Conservation (phyloP, 768 basidiomycete genomes). For the Russula sp. region DNA sequence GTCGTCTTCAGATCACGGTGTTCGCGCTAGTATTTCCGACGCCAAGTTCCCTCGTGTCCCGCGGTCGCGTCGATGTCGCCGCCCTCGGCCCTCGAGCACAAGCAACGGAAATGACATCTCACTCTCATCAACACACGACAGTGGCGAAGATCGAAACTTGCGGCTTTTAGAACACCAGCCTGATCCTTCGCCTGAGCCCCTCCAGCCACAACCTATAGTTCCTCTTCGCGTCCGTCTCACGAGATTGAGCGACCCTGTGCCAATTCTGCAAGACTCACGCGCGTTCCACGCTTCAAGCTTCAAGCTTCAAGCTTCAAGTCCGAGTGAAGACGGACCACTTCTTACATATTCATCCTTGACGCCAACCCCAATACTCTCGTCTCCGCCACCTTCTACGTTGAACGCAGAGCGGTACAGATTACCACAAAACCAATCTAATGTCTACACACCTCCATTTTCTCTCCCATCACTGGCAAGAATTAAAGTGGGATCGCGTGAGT, state of each 20-base stretch:
- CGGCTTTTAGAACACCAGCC: slow-evolving; percentile 15
- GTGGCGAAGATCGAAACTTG: slow-evolving; percentile 17
- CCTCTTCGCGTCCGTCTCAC: slow-evolving; percentile 6
- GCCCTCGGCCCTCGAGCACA: slow-evolving; percentile 20
- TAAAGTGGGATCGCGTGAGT: slow-evolving; percentile 94
- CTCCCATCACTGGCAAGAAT: slow-evolving; percentile 88
- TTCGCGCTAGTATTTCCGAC: slow-evolving; percentile 17
- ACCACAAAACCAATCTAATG: slow-evolving; percentile 30
- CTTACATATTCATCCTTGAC: slow-evolving; percentile 71
- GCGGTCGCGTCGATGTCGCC: slow-evolving; percentile 22
- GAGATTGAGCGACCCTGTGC: slow-evolving; percentile 22
- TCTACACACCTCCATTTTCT: slow-evolving; percentile 57
- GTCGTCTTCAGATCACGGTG: slow-evolving; percentile 11
- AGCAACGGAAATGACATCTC: slow-evolving; percentile 24
- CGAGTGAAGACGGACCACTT: slow-evolving; percentile 35
- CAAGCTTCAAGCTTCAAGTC: too few relatives aligned
- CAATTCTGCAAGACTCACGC: slow-evolving; percentile 18
- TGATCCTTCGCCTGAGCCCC: slow-evolving; percentile 5
- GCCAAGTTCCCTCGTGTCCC: slow-evolving; percentile 17
- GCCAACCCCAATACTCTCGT: slow-evolving; percentile 55
- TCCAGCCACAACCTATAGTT: slow-evolving; percentile 8
- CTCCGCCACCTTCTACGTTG: slow-evolving; percentile 28
- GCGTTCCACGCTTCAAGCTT: slow-evolving; percentile 9
- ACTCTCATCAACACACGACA: slow-evolving; percentile 24
- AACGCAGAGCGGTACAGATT: slow-evolving; percentile 7